phyloP scores from a whole-genome alignment of 331 rosid genomes.

The Dryas integrifolia region DNA sequence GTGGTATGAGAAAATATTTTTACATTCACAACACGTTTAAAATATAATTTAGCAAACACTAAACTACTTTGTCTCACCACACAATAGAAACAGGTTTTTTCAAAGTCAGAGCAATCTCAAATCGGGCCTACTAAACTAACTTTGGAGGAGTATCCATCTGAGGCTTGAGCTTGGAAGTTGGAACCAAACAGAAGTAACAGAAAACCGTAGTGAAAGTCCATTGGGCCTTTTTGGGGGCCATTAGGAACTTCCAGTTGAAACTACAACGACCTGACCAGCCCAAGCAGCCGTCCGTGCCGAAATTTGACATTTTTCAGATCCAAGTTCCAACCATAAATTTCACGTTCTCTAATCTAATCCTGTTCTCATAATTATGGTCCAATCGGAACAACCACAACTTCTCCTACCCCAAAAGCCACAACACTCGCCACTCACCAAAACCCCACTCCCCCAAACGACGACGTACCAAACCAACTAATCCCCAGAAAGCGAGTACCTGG shows the following conservation, averaged over 20 bases:
- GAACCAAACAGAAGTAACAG: background rate
- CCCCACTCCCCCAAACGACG: slow-evolving; percentile 3
- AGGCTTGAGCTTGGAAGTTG: too few species aligned
- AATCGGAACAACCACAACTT: background rate
- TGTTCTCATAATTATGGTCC: slow-evolving; percentile 17
- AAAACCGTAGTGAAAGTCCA: background rate
- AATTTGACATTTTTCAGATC: slow-evolving; percentile 17
- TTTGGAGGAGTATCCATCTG: too few species aligned
- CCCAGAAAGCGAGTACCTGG: background rate
- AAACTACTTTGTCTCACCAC: too few species aligned
- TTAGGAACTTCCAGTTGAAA: background rate
- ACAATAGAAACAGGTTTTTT: too few species aligned
- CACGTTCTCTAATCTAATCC: slow-evolving; percentile 14
- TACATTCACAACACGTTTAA: too few species aligned
- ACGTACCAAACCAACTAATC: background rate
- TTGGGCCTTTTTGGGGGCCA: background rate
- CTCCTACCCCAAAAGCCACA: background rate
- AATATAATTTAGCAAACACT: too few species aligned
- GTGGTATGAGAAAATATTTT: too few species aligned
- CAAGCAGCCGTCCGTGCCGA: slow-evolving; percentile 23
- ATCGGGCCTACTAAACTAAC: too few species aligned
- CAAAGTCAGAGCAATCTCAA: too few species aligned
- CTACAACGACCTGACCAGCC: background rate
- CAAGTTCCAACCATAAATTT: slow-evolving; percentile 7
- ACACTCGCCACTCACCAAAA: background rate